A percentile compares a stretch with the other conserved stretches of the same genome.
Conservation (phyloP, 306 rosid genomes). For the Dryas alaskensis region DNA sequence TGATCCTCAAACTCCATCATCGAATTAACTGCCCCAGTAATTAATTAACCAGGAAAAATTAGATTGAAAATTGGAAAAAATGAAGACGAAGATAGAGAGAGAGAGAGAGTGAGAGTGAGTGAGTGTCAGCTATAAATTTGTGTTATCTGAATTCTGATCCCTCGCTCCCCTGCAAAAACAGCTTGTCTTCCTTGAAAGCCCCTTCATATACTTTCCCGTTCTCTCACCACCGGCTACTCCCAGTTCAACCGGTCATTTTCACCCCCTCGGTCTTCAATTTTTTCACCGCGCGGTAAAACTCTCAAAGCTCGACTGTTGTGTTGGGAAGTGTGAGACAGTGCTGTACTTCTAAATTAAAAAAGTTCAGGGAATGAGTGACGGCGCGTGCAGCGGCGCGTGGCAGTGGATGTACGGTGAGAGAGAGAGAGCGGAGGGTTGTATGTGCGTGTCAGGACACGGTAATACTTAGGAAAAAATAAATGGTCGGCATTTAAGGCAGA, state of each 20-base stretch:
- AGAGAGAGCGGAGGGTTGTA: not conserved
- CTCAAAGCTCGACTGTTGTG: not conserved
- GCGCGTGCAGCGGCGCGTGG: slow-evolving; percentile 33
- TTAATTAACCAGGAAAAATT: not conserved
- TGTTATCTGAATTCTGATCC: slow-evolving; percentile 5
- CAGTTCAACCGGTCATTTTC: slow-evolving; percentile 41
- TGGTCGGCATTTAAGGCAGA: slow-evolving; percentile 63
- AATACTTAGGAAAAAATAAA: slow-evolving; percentile 44
- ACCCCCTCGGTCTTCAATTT: not conserved
- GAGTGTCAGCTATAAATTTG: slow-evolving; percentile 10
- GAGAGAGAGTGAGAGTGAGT: not conserved
- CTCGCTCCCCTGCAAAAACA: slow-evolving; percentile 30
- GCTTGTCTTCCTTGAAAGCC: slow-evolving; percentile 24
- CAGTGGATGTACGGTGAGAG: not conserved
- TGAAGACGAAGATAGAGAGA: not conserved
- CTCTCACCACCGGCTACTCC: slow-evolving; percentile 44
- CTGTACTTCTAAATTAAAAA: not conserved
- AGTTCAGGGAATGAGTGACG: not conserved
- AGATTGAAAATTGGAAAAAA: not conserved
- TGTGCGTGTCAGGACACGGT: slow-evolving; percentile 31
- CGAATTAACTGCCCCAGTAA: not conserved
- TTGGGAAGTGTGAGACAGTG: slow-evolving; percentile 13
- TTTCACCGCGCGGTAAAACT: slow-evolving; percentile 22
- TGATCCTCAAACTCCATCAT: slow-evolving; percentile 86
- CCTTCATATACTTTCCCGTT: slow-evolving; percentile 59